phyloP scores from a whole-genome alignment of 768 basidiomycete species.

The Russula dissimulans region DNA sequence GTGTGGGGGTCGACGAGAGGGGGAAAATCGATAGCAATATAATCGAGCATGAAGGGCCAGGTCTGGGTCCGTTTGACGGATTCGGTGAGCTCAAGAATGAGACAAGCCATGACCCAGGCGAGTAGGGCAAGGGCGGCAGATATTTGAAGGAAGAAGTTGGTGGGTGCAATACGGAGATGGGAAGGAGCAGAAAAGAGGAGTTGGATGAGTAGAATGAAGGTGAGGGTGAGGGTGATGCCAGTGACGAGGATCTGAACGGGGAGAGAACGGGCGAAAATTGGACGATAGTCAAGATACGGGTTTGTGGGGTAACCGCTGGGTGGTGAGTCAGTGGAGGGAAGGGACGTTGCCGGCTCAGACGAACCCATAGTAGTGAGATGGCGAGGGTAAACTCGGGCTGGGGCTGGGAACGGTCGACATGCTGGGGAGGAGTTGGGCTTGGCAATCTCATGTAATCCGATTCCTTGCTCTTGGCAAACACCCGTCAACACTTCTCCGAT shows the following conservation, averaged over 20 bases:
- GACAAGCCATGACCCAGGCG: slow-evolving; percentile 64
- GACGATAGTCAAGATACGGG: slow-evolving; percentile 72
- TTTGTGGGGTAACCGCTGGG: slow-evolving; percentile 34
- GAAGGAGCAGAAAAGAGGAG: slow-evolving; percentile 93
- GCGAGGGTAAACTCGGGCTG: neutral
- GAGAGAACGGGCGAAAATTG: slow-evolving; percentile 76
- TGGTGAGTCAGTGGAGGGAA: neutral
- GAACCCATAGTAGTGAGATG: neutral
- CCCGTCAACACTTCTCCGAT: too few species aligned
- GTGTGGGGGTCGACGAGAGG: slow-evolving; percentile 32
- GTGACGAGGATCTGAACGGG: slow-evolving; percentile 85
- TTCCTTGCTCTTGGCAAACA: too few species aligned
- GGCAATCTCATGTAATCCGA: neutral
- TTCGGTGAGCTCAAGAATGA: slow-evolving; percentile 61
- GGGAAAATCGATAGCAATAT: slow-evolving; percentile 75
- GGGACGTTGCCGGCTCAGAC: neutral
- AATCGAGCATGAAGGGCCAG: slow-evolving; percentile 97
- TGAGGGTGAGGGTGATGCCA: slow-evolving; percentile 78
- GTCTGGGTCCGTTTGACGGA: slow-evolving; percentile 51
- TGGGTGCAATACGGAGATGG: slow-evolving; percentile 87
- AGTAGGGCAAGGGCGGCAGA: slow-evolving; percentile 75
- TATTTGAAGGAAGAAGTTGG: slow-evolving; percentile 88
- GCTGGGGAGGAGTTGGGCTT: neutral
- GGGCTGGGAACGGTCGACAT: too few species aligned
- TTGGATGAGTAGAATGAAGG: slow-evolving; percentile 79